Evolutionary conservation across 2,329 filamentous ascomycete species (phyloP).

Genomic region (Parafenestella ontariensis): DNA sequence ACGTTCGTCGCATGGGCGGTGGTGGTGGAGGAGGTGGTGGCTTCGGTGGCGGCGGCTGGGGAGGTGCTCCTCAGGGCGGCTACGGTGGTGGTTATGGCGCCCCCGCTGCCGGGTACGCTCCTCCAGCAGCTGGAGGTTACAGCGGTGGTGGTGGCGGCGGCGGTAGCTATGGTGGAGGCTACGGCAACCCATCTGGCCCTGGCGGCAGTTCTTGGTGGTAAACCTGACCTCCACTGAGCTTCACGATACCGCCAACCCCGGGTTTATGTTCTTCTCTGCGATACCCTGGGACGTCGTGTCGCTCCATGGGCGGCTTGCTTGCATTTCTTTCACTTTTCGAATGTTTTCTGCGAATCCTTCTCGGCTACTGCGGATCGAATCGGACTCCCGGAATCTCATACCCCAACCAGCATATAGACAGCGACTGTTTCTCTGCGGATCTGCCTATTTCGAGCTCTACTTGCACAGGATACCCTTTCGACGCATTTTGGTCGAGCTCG

Average conservation of each 20-base stretch:
- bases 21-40: slow-evolving; percentile 66
- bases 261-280: slow-evolving; percentile 27
- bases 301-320: slow-evolving; percentile 26
- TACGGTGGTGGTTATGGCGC: slow-evolving; percentile 52
- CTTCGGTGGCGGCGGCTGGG: slow-evolving; percentile 55
- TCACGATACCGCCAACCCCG: slow-evolving; percentile 39
- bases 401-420: slow-evolving; percentile 60
- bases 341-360: slow-evolving; percentile 45
- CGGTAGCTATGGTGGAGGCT: slow-evolving; percentile 59
- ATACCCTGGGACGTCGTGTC: slow-evolving; percentile 33
- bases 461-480: slow-evolving; percentile 48
- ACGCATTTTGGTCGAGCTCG: slow-evolving; percentile 47
- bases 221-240: slow-evolving; percentile 24
- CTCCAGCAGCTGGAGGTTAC: slow-evolving; percentile 66
- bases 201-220: slow-evolving; percentile 75
- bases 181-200: slow-evolving; percentile 72
- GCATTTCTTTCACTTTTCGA: slow-evolving; percentile 34
- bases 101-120: slow-evolving; percentile 64
- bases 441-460: slow-evolving; percentile 50
- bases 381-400: slow-evolving; percentile 55
- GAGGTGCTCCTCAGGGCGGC: slow-evolving; percentile 40
- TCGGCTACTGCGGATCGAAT: slow-evolving; percentile 44
- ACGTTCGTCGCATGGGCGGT: slow-evolving; percentile 72
- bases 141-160: slow-evolving; percentile 46
- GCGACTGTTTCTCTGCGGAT: slow-evolving; percentile 56